Evolutionary conservation across 768 basidiomycete genomes (phyloP).

Genomic region (Rhodotorula paludigena): DNA sequence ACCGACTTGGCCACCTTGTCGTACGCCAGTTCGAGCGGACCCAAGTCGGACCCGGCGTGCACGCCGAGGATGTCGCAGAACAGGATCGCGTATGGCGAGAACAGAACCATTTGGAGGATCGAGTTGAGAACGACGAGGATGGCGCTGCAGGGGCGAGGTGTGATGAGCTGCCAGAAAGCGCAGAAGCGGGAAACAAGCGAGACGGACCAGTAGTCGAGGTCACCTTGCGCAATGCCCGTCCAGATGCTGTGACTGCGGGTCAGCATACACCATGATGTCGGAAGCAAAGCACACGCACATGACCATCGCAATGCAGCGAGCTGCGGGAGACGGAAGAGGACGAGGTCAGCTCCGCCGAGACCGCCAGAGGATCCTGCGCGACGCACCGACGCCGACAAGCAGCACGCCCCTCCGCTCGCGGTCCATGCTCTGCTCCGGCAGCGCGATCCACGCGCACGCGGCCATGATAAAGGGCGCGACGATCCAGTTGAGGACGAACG

Average conservation of each 20-base stretch:
- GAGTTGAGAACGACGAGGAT: conserved; percentile 77
- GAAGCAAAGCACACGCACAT: conserved; percentile 13
- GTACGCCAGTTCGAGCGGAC: conserved; percentile 55
- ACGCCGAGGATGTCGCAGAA: conserved; percentile 68
- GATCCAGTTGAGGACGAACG: conserved; percentile 63
- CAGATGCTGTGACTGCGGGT: conserved; percentile 57
- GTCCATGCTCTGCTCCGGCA: conserved; percentile 62
- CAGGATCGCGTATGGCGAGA: conserved; percentile 66
- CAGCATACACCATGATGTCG: conserved; percentile 13
- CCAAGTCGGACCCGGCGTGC: too few species aligned
- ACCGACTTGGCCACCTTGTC: conserved; percentile 62
- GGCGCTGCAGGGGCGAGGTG: conserved; percentile 49
- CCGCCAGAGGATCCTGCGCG: background rate
- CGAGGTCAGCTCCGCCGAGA: background rate
- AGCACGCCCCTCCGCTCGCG: conserved; percentile 72
- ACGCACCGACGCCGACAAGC: conserved; percentile 60
- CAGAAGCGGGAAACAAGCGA: background rate
- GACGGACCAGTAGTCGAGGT: conserved; percentile 57
- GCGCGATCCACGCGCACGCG: conserved; percentile 75
- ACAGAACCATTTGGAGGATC: conserved; percentile 68
- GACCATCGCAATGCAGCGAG: conserved; percentile 58
- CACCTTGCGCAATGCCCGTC: conserved; percentile 68
- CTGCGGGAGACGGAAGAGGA: conserved; percentile 44
- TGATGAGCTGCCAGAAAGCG: too few species aligned
- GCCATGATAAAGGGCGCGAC: conserved; percentile 79